phyloP scores from a whole-genome alignment of 2,329 filamentous ascomycete species.

The Verticillium isaacii region DNA sequence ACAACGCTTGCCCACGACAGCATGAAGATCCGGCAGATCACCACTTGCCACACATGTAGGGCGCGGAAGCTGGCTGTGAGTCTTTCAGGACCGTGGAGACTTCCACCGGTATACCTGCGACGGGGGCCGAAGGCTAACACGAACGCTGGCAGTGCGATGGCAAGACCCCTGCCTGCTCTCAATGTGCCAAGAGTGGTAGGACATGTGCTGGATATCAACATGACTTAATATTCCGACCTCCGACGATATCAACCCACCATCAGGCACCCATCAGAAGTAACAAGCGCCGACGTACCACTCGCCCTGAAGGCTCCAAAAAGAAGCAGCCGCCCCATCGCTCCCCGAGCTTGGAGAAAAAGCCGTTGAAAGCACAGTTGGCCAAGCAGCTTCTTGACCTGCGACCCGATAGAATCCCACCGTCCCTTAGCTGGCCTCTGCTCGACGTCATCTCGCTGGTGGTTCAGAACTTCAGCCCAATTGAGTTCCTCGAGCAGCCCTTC shows the following conservation, averaged over 20 bases:
- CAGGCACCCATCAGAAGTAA: background rate
- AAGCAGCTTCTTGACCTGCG: background rate
- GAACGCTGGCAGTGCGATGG: constrained; percentile 18
- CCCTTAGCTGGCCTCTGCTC: constrained; percentile 15
- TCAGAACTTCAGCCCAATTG: constrained; percentile 14
- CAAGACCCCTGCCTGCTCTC: constrained; percentile 17
- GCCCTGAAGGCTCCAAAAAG: background rate
- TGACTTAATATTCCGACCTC: constrained; percentile 17
- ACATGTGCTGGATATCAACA: constrained; percentile 19
- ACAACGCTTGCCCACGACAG: background rate
- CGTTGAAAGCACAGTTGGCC: background rate
- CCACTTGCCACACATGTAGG: constrained; percentile 19
- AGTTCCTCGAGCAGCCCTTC: constrained; percentile 2
- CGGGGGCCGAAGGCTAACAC: background rate
- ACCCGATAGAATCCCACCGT: background rate
- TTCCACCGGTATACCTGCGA: background rate
- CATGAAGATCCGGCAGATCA: constrained; percentile 18
- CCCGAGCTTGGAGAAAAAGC: background rate
- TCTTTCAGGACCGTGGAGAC: background rate
- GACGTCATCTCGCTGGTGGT: constrained; percentile 19
- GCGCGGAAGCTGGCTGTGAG: constrained; percentile 18
- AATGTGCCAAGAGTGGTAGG: constrained; percentile 13
- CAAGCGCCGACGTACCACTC: background rate
- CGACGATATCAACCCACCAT: background rate
- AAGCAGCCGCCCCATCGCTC: background rate